These are phyloP conservation scores for Thielaviopsis punctulata DNA, from an alignment of 2,329 filamentous ascomycete species.

Conservation along the genomic window DNA sequence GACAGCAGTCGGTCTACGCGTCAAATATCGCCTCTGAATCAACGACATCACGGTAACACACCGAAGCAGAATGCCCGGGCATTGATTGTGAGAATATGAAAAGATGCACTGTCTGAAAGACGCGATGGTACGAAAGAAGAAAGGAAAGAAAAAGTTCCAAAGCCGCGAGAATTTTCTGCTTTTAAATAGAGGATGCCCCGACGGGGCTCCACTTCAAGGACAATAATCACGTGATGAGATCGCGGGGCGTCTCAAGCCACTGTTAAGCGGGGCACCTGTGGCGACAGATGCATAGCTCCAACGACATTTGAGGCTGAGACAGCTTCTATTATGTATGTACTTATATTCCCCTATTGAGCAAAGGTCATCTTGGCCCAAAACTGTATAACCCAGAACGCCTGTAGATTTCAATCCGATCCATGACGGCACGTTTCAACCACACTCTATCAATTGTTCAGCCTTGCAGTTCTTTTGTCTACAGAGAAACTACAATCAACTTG, in stretches of 20 bases:
- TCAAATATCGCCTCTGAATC: slow-evolving; percentile 42
- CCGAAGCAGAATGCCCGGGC: slow-evolving; percentile 52
- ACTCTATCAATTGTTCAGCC: background rate
- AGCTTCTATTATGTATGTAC: too few species aligned
- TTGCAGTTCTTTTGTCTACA: background rate
- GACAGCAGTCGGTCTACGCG: slow-evolving; percentile 20
- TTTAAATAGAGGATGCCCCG: slow-evolving; percentile 7
- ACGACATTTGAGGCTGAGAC: background rate
- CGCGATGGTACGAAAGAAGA: slow-evolving; percentile 43
- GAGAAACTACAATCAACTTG: background rate
- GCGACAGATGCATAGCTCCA: background rate
- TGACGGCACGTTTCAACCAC: background rate
- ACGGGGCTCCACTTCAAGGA: background rate
- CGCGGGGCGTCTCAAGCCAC: slow-evolving; percentile 9
- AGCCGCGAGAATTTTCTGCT: slow-evolving; percentile 12
- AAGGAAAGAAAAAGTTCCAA: slow-evolving; percentile 18
- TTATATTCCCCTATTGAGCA: background rate
- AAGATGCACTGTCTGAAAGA: slow-evolving; percentile 77
- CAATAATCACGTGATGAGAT: slow-evolving; percentile 1
- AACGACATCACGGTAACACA: slow-evolving; percentile 38
- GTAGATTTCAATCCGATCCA: background rate
- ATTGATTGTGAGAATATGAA: slow-evolving; percentile 38
- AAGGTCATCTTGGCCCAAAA: background rate
- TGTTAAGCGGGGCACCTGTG: background rate
- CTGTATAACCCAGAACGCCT: background rate